Evolutionary conservation across 2,329 filamentous ascomycete genomes (phyloP), one percentile per base, ranked within the genome.

Genomic region (Botrytis porri): DNA sequence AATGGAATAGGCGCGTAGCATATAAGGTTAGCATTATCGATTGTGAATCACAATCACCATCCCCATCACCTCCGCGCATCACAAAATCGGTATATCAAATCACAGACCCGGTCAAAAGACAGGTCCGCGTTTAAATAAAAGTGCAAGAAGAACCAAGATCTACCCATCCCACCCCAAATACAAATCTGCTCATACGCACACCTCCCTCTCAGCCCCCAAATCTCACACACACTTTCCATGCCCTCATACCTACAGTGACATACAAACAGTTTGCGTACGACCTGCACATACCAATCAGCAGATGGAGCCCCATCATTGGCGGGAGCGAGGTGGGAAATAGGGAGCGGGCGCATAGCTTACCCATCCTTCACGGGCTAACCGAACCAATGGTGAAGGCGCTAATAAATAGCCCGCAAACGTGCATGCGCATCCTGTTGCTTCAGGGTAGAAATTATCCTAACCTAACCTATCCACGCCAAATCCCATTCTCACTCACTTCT

Each of bases 351-450:
- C 64, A 67, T 67, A 57, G 32, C 25, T 25, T 35, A 66, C 25
- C 35, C 22, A n/a, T 54, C 64, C 64, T 67, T 67, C 45, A 41
- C 64, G 3, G 37, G 16, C 22, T 57, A 67, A 39, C 29, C 64
- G 64, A 57, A 20, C 64, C 48, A 67, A 67, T 67, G n/a, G 39
- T 25, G 64, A 37, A 48, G 48, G 64, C 64, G 64, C 48, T 54
- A 54, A 57, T n/a, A 14, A 67, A 67, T n/a, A 57, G 64, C 45
- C 64, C 35, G 39, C 64, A 39, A 64, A 67, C 64, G 35, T 57
- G 48, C 64, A 67, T 57, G 48, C 48, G 48, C 48, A 41, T 54
- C 64, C 45, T 67, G 35, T 57, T 18, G 25, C 48, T 54, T 57
- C 51, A n/a, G 45, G 32, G 37, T 54, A 35, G 25, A 25, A 54